Evolutionary conservation across 768 basidiomycete species (phyloP).

Genomic region (Filobasidium floriforme): DNA sequence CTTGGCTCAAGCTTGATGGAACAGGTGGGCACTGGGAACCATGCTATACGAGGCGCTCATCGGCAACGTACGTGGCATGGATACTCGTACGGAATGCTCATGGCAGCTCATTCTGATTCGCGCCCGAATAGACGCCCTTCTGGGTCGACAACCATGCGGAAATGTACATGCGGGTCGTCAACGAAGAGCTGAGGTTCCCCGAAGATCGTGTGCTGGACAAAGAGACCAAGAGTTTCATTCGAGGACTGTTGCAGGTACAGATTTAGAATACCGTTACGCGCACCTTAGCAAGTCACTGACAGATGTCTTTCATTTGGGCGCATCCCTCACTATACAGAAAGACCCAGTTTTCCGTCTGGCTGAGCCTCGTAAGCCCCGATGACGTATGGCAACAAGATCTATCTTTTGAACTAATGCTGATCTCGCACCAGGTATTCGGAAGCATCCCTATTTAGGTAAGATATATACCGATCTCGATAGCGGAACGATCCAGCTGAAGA

Average conservation of each 20-base stretch:
- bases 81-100: slow-evolving; percentile 19
- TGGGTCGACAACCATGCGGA: slow-evolving; percentile 88
- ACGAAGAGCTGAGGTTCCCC: slow-evolving; percentile 81
- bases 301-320: too few relatives aligned
- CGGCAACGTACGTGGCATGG: slow-evolving; percentile 12
- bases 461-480: slow-evolving; percentile 62
- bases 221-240: slow-evolving; percentile 88
- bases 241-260: slow-evolving; percentile 88
- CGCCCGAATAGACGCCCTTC: slow-evolving; percentile 65
- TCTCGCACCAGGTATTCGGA: slow-evolving; percentile 57
- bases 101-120: slow-evolving; percentile 9
- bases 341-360: slow-evolving; percentile 83
- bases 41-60: slow-evolving; percentile 23
- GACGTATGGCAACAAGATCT: too few relatives aligned
- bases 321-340: too few relatives aligned
- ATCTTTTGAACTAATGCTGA: background rate
- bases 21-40: slow-evolving; percentile 34
- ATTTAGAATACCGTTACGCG: too few relatives aligned
- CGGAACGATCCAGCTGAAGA: slow-evolving; percentile 18
- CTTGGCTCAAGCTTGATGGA: too few relatives aligned
- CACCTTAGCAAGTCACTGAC: too few relatives aligned
- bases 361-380: slow-evolving; percentile 66
- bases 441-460: slow-evolving; percentile 78
- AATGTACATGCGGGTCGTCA: slow-evolving; percentile 87
- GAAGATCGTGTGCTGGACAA: slow-evolving; percentile 87